Evolutionary conservation across 1,284 basidiomycete species (phyloP), one percentile per base, ranked within the genome.

Genomic region (Phylloboletellus chloephorus): DNA sequence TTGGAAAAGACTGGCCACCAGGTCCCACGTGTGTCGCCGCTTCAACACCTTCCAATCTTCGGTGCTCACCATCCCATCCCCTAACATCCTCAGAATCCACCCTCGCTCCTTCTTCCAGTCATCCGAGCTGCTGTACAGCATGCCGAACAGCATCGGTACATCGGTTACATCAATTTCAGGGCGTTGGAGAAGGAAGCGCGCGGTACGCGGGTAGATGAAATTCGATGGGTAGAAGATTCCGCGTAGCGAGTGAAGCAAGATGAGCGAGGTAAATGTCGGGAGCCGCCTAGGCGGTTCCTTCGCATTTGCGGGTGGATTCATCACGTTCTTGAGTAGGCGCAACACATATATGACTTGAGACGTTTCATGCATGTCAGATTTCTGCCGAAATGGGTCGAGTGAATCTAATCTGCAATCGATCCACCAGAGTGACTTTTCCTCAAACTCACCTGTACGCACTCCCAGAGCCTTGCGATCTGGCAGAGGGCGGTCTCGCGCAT

Each of bases 1-100:
- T 47, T 88, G 80, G 61, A 82, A 92, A 37, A 94, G 59, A 50
- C 86, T 89, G 0, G 87, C 82, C 3, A 96, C 64, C 21, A 95
- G 67, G 47, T 91, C 87, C 85, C 89, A 93, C 0, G 88, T 90
- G 58, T 92, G 88, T 21, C 93, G 66, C 31, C 89, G 71, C 53
- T 81, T 82, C 45, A 94, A 66, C 1, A 92, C 74, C 24, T 71
- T 73, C 90, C 92, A 95, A 53, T 96, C 93, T 41, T 77, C 72
- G 0, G 69, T 68, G 24, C 76, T 74, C 42, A 72, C 70, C 71
- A 91, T 81, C 0, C 87, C 88, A 52, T 95, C 90, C 0, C 82
- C 71, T 25, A 97, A 28, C 58, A 58, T 58, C 19, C 9, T 74
- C 30, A 97, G 66, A 35, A 97, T 92, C 92, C 92, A 97, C 2